Base-by-base conservation (phyloP, 2,329 filamentous ascomycete genomes). In the Curvularia verruculosa region DNA sequence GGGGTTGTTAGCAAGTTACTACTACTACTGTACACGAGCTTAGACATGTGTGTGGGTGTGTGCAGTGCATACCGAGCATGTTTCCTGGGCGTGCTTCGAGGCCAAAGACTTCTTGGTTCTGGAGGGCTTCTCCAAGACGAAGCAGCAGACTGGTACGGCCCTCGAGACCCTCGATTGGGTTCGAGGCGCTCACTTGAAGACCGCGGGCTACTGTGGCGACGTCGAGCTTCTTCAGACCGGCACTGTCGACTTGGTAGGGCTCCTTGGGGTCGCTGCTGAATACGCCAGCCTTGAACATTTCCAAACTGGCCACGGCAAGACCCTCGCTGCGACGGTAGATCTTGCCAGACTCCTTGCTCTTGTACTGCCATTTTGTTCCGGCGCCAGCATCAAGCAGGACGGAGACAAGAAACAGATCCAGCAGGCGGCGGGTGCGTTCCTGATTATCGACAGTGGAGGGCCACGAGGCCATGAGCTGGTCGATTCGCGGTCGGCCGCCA, bases 281-380 rank as follows among this genome's bases (percentile, higher is more conserved):
- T 31, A 91, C 73, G 31, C 95, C 95, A 13, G 85, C 83, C 79
- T 96, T 96, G 84, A 96, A 97, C 93, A 97, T 96, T 67, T 97
- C 93, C 67, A 89, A 72, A 73, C 85, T 88, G 41, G 87, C 87
- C 9, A 89, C 87, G 8, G 93, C 93, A 53, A 97, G 83, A 8
- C 93, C 93, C 76, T 97, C 95, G 59, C 92, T 96, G 49, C 95
- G 87, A 50, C 87, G 84, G 77, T 94, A 98, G 39, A 89, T 77
- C 60, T 88, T 89, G 54, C 91, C 92, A 63, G 92, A 96, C 72
- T 96, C 92, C 61, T 88, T 88, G 73, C 92, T 96, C 81, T 91
- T 95, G 80, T 96, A 99, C 66, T 87, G 89, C 95, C 95, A 99
- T 64, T 87, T 84, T 2, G 87, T 94, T 39, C 95, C 95, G 1